Conservation (phyloP, 1,139 yeast genomes). For the Spencermartinsiella ligniputridi region DNA sequence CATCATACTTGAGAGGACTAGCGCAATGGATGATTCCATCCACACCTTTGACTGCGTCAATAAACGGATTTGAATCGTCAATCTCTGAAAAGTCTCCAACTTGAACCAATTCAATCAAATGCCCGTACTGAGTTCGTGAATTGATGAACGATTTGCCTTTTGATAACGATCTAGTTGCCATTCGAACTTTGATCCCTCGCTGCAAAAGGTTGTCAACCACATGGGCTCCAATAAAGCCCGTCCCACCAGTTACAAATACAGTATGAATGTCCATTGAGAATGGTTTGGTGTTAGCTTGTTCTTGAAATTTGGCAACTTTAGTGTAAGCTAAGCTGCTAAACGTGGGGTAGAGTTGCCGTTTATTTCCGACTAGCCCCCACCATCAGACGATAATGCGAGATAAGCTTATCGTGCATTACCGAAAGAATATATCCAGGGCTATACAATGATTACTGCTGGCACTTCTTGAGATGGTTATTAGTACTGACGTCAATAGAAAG, state of each 20-base stretch:
- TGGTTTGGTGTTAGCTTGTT: too few species aligned
- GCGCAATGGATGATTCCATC: constrained; percentile 37
- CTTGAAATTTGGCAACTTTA: too few species aligned
- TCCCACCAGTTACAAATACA: constrained; percentile 55
- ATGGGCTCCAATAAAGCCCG: constrained; percentile 57
- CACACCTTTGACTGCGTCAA: constrained; percentile 2
- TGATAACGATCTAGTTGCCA: constrained; percentile 9
- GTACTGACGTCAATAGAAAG: background rate
- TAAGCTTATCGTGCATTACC: too few species aligned
- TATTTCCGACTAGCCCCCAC: too few species aligned
- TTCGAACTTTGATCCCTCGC: constrained; percentile 6
- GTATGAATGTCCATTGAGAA: background rate
- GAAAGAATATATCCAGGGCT: too few species aligned
- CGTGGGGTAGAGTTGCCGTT: too few species aligned
- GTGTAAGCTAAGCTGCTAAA: too few species aligned
- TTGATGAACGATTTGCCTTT: constrained; percentile 1
- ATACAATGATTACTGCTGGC: too few species aligned
- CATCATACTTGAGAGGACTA: constrained; percentile 35
- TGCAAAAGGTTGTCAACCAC: constrained; percentile 32
- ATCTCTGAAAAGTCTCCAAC: background rate
- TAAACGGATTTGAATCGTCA: background rate
- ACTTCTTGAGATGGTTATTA: too few species aligned
- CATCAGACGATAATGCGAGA: too few species aligned
- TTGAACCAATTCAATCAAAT: background rate
- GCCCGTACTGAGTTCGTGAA: background rate